Evolutionary conservation across 1,284 basidiomycete species (phyloP), one percentile per base, ranked within the genome.

Genomic region (Hymenochaete sp.): DNA sequence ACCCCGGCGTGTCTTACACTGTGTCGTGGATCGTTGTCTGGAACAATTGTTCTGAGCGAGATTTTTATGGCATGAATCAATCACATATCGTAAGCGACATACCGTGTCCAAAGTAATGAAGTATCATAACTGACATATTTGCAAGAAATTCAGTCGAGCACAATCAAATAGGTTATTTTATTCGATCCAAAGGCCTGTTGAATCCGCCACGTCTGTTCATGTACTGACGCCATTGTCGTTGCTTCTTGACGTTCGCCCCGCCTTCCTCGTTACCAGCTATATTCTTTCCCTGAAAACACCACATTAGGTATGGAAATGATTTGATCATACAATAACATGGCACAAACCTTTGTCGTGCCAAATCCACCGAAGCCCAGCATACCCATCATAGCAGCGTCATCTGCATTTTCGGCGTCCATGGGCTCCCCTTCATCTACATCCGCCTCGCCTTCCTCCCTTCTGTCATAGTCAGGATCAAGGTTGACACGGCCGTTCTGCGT

Each of bases 191-290:
- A 27, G 81, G 79, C 45, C 77, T 87, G 70, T 95, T 96, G 74
- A 96, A 95, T 45, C 92, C 92, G 54, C 92, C 92, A 53, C 86
- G 79, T 52, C 91, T 83, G 59, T 93, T 93, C 90, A 93, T 93
- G 62, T 93, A 93, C 65, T 97, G 93, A 53, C 93, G 72, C 93
- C 93, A 97, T 22, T 91, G 95, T 45, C 93, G 73, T 53, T 82
- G 77, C 66, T 93, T 91, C 73, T 93, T 93, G 56, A 96, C 67
- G 45, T 82, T 65, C 1, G 75, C 77, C 2, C 55, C 59, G 26
- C 92, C 92, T 53, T 83, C 79, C 62, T 92, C 85, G 53, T 93
- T 92, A 19, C 86, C 89, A 48, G 73, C 70, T 28, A 91, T 84
- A 42, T 71, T 74, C 57, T 85, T 87, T 42, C 82, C 82, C 89